Base-by-base conservation (phyloP, 371 early-diverging fungal species). In the Circinella umbellata region DNA sequence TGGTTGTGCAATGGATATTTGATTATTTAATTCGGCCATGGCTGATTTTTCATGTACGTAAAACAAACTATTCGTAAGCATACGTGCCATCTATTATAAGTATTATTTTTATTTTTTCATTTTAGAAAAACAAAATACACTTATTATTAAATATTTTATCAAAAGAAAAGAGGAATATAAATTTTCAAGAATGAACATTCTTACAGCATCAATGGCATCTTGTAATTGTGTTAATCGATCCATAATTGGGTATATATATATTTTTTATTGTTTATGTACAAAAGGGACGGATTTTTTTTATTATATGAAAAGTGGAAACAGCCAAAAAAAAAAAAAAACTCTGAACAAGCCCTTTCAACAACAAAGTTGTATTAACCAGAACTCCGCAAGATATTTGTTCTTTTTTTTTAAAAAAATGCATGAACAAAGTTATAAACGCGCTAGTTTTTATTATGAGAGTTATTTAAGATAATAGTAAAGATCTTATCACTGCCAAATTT, bases 121-220 rank as follows among this genome's bases (percentile, higher is more conserved):
- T 27, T 27, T 27, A 27, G 27, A 27, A 27, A 27, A 27, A 27
- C 27, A 27, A 27, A 34, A 34, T 63, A 13, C 36, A 6, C 11
- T 8, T 13, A 39, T 36, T 27, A 37, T 34, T 61, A 47, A 7
- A 65, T 11, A 47, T 42, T n/a, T n/a, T n/a, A n/a, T n/a, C n/a
- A n/a, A n/a, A n/a, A n/a, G n/a, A n/a, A n/a, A n/a, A n/a, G n/a
- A n/a, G n/a, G n/a, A n/a, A 42, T 11, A 37, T 27, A 42, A 20
- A 20, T 34, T 18, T 9, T 51, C n/a, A 15, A 0, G 6, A 18
- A 4, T 14, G 39, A 55, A 27, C 18, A 18, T 7, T 66, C 70
- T 20, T 80, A 79, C 84, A 49, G 85, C 77, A 72, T 89, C 89
- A 68, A 89, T 86, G 9, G 87, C 83, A 80, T 89, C 86, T 70